Percentiles rank a stretch among this genome's conserved stretches.
These are phyloP conservation scores for Glaciozyma antarctica DNA, from an alignment of 768 basidiomycete genomes.

Conservation along the genomic window DNA sequence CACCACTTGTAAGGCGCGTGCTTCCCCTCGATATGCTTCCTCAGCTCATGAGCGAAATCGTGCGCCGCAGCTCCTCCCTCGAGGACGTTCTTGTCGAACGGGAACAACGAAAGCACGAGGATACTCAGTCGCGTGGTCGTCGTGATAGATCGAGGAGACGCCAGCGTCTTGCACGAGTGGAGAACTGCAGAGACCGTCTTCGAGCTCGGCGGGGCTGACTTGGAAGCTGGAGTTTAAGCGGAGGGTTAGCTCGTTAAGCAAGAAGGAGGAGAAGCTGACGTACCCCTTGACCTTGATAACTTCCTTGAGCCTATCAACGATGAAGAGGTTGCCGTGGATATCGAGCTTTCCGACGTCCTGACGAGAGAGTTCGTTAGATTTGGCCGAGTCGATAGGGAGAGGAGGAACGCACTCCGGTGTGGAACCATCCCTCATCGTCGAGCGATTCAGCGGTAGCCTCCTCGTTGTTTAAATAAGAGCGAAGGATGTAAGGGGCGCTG, in stretches of 20 bases:
- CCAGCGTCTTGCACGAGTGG: slow-evolving; percentile 34
- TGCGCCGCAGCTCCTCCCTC: slow-evolving; percentile 16
- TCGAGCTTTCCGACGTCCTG: slow-evolving; percentile 34
- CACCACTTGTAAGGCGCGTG: slow-evolving; percentile 36
- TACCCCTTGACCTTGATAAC: slow-evolving; percentile 37
- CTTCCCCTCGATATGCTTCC: slow-evolving; percentile 30
- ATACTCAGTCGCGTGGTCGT: slow-evolving; percentile 35
- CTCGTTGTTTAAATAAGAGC: slow-evolving; percentile 33
- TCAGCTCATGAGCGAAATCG: slow-evolving; percentile 24
- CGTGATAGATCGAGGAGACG: slow-evolving; percentile 32
- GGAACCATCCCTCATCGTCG: slow-evolving; percentile 32
- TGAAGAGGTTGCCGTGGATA: slow-evolving; percentile 23
- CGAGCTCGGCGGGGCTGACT: slow-evolving; percentile 35
- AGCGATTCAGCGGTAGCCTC: slow-evolving; percentile 32
- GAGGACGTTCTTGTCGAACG: slow-evolving; percentile 30
- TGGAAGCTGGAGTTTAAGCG: slow-evolving; percentile 31
- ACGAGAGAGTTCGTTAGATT: too few species aligned
- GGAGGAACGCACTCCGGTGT: slow-evolving; percentile 22
- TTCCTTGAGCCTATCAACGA: slow-evolving; percentile 32
- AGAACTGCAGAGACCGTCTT: slow-evolving; percentile 32
- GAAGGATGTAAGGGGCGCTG: neutral
- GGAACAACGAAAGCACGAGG: slow-evolving; percentile 35
- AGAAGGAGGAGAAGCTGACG: neutral
- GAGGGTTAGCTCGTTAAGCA: neutral
- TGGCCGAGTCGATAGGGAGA: too few species aligned